Conservation (phyloP, 1,284 basidiomycete genomes). For the Sutorius eximius region DNA sequence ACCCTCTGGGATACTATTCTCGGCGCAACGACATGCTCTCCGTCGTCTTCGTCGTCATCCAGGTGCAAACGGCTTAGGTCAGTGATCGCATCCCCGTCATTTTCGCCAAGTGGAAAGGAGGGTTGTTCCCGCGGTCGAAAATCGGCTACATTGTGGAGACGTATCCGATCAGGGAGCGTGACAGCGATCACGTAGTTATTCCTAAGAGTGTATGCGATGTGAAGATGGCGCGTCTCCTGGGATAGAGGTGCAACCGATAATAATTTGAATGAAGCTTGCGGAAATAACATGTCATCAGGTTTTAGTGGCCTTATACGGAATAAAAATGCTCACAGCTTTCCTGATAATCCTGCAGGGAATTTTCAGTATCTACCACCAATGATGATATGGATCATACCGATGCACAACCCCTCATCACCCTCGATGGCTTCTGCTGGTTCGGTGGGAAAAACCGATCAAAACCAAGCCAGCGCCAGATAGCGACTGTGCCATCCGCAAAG, state of each 20-base stretch:
- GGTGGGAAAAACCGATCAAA: constrained; percentile 65
- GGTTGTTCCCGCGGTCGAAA: constrained; percentile 40
- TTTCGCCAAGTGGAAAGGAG: constrained; percentile 23
- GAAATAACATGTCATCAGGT: constrained; percentile 15
- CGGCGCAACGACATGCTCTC: constrained; percentile 7
- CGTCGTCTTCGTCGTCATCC: constrained; percentile 34
- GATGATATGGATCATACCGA: constrained; percentile 46
- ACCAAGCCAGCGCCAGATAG: constrained; percentile 67
- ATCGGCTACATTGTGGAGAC: constrained; percentile 48
- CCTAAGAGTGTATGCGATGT: constrained; percentile 43
- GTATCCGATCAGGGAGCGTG: constrained; percentile 44
- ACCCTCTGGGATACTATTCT: neutral
- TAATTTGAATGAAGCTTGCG: constrained; percentile 61
- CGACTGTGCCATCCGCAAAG: constrained; percentile 51
- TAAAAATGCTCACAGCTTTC: constrained; percentile 54
- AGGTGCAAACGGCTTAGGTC: constrained; percentile 22
- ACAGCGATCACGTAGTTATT: constrained; percentile 55
- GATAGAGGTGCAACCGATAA: constrained; percentile 51
- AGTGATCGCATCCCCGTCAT: constrained; percentile 15
- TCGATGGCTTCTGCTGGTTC: constrained; percentile 37
- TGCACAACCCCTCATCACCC: constrained; percentile 54
- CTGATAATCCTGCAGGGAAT: constrained; percentile 57
- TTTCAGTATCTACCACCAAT: constrained; percentile 8
- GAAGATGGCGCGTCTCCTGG: constrained; percentile 40
- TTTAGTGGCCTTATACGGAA: neutral